Evolutionary conservation across 2,329 filamentous ascomycete species (phyloP).

Genomic region (Cercospora canescens): DNA sequence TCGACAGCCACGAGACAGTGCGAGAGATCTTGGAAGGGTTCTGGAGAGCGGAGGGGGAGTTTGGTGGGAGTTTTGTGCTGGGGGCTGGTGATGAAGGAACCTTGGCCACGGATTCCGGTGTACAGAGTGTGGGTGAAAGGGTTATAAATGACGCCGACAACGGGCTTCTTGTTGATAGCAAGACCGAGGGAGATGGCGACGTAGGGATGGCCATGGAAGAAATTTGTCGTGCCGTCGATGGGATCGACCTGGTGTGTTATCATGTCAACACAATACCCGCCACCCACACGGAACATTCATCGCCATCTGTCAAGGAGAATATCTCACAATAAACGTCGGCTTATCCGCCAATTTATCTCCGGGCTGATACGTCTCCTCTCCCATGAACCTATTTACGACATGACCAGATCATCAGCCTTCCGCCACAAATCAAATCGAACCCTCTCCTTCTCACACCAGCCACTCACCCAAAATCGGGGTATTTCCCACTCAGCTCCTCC

Average conservation of each 20-base stretch:
- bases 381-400: conserved; percentile 60
- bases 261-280: not conserved
- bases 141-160: conserved; percentile 77
- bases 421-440: not conserved
- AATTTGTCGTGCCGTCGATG: conserved; percentile 81
- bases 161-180: conserved; percentile 60
- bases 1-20: conserved; percentile 68
- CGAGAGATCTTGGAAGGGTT: conserved; percentile 61
- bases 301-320: not conserved
- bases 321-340: conserved; percentile 70
- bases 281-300: not conserved
- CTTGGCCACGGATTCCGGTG: conserved; percentile 67
- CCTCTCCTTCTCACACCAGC: not conserved
- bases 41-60: conserved; percentile 50
- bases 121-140: conserved; percentile 71
- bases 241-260: conserved; percentile 53
- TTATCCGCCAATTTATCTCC: conserved; percentile 62
- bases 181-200: conserved; percentile 78
- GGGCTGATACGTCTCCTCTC: conserved; percentile 73
- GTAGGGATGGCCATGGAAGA: conserved; percentile 72
- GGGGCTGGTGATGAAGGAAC: conserved; percentile 54
- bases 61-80: conserved; percentile 30
- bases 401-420: not conserved
- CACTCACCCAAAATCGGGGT: conserved; percentile 53
- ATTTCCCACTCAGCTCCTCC: conserved; percentile 49